Conservation (phyloP, 805 yeast genomes). For the Spathaspora arborariae region DNA sequence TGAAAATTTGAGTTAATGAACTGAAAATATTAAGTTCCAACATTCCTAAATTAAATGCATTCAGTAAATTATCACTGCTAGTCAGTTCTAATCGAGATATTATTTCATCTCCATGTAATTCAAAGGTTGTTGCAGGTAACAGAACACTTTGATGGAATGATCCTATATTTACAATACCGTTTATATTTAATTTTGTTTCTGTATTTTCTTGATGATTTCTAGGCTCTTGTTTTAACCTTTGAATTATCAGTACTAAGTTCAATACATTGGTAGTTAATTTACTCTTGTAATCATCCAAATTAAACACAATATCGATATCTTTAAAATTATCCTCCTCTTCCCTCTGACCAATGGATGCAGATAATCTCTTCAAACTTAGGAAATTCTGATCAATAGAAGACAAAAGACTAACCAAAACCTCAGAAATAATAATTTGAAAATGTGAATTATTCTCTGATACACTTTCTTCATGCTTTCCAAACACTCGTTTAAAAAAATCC, state of each 20-base stretch:
- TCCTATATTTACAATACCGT: not conserved
- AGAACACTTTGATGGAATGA: slow-evolving; percentile 6
- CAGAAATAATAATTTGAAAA: slow-evolving; percentile 4
- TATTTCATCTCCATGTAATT: slow-evolving; percentile 1
- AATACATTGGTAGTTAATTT: slow-evolving; percentile 15
- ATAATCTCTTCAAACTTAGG: slow-evolving; percentile 2
- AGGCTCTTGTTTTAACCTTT: not conserved
- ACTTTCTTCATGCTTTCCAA: slow-evolving; percentile 1
- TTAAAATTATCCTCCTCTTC: not conserved
- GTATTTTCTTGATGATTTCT: not conserved
- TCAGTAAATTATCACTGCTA: not conserved
- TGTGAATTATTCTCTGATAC: not conserved
- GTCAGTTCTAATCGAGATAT: slow-evolving; percentile 1
- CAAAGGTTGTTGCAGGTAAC: slow-evolving; percentile 6
- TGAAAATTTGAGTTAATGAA: slow-evolving; percentile 6
- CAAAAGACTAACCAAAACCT: slow-evolving; percentile 3
- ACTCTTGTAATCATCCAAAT: slow-evolving; percentile 16
- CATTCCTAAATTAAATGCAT: not conserved
- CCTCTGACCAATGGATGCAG: not conserved
- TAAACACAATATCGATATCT: slow-evolving; percentile 9
- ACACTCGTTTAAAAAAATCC: slow-evolving; percentile 15
- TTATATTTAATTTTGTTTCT: not conserved
- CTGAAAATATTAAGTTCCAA: slow-evolving; percentile 6
- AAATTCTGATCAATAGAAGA: slow-evolving; percentile 3
- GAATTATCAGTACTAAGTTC: not conserved